Conservation (phyloP, 176 grass and related monocot genomes). For the Panicum miliaceum region DNA sequence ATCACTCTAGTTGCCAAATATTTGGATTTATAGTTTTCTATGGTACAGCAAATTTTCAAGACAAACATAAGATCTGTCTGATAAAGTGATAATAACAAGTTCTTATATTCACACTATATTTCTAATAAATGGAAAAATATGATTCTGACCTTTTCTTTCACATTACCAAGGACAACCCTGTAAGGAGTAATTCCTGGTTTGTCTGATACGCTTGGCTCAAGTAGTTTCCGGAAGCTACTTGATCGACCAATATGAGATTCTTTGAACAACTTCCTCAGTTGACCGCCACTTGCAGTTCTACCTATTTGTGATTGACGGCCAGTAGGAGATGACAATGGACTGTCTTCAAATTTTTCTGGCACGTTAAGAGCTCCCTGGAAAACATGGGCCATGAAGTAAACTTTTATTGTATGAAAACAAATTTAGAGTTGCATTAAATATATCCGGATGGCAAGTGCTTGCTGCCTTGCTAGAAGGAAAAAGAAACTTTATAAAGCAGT, state of each 20-base stretch:
- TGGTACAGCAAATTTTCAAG: background rate
- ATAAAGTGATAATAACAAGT: background rate
- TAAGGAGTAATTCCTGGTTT: constrained; percentile 87
- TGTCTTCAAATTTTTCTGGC: constrained; percentile 55
- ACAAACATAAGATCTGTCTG: background rate
- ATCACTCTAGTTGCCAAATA: background rate
- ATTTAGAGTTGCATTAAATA: background rate
- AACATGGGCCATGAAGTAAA: background rate
- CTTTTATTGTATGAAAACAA: background rate
- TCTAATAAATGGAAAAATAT: constrained; percentile 16
- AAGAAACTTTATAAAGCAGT: background rate
- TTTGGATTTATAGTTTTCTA: background rate
- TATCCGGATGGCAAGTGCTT: background rate
- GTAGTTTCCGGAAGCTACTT: constrained; percentile 79
- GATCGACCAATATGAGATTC: constrained; percentile 74
- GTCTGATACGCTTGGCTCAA: constrained; percentile 73
- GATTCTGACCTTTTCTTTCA: constrained; percentile 81
- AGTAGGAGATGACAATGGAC: constrained; percentile 54
- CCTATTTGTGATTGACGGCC: constrained; percentile 47
- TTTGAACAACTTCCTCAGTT: constrained; percentile 75
- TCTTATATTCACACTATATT: background rate
- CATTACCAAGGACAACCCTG: constrained; percentile 86
- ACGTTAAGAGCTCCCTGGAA: constrained; percentile 28
- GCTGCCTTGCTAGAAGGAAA: background rate
- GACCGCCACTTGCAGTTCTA: constrained; percentile 57